A percentile compares a stretch with the other conserved stretches of the same genome.
Evolutionary conservation across 2,329 filamentous ascomycete species (phyloP).

Genomic region (Ramichloridium luteum): DNA sequence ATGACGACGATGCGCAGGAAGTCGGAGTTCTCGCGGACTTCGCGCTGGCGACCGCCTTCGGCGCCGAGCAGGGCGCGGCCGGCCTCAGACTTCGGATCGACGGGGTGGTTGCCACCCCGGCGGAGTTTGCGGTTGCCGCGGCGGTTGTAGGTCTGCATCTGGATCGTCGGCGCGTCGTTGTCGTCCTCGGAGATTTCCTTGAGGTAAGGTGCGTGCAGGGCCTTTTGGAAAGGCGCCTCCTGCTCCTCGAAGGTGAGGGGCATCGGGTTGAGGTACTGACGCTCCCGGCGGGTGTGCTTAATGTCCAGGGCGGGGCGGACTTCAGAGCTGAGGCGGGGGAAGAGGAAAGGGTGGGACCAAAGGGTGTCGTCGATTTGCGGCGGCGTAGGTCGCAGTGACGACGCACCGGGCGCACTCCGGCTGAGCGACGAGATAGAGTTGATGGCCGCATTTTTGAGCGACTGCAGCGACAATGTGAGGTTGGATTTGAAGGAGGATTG

Average conservation of each 20-base stretch:
- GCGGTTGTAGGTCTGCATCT: constrained; percentile 48
- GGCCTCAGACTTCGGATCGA: constrained; percentile 32
- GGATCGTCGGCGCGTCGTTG: constrained; percentile 42
- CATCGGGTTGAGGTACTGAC: constrained; percentile 46
- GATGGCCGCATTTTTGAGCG: constrained; percentile 45
- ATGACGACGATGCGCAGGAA: constrained; percentile 53
- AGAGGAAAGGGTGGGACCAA: constrained; percentile 46
- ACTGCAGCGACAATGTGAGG: constrained; percentile 49
- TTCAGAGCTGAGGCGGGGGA: constrained; percentile 47
- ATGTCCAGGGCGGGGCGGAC: constrained; percentile 44
- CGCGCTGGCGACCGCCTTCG: constrained; percentile 40
- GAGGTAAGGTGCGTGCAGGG: constrained; percentile 24
- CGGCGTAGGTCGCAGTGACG: constrained; percentile 9
- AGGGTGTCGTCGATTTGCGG: constrained; percentile 41
- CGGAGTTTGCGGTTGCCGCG: constrained; percentile 17
- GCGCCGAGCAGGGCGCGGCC: constrained; percentile 28
- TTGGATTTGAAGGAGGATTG: constrained; percentile 47
- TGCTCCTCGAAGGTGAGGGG: constrained; percentile 28
- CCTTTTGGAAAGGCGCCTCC: constrained; percentile 26
- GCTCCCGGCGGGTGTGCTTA: constrained; percentile 39
- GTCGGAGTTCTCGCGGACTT: constrained; percentile 51
- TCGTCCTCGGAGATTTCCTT: constrained; percentile 10
- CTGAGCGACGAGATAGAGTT: constrained; percentile 47
- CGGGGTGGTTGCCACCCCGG: constrained; percentile 23
- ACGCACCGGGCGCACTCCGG: constrained; percentile 6